Evolutionary conservation across 2,329 filamentous ascomycete genomes (phyloP), one percentile per base, ranked within the genome.

Genomic region (Fusarium stilboides): DNA sequence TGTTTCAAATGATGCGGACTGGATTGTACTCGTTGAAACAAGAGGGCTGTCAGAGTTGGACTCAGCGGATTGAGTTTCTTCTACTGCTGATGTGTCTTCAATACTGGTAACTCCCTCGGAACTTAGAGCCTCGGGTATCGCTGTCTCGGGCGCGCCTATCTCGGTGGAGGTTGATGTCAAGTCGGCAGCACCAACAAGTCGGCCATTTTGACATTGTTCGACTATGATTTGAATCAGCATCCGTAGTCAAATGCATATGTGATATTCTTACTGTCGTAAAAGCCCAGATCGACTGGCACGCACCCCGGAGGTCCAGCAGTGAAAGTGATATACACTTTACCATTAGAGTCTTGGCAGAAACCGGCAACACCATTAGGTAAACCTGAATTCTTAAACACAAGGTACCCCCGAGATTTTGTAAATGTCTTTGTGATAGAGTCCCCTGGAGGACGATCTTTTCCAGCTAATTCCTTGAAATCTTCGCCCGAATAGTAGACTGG

Each of bases 371-470:
- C n/a, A 5, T 19, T 34, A 7, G 28, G 42, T 3, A 60, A 2
- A 6, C 17, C n/a, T 1, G 31, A 15, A 7, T 37, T 28, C 14
- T 9, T 19, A 7, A 60, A 39, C 12, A n/a, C n/a, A 4, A 60
- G 28, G 14, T 9, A 4, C 14, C 9, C 14, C 1, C 52, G 28
- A 13, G 26, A 4, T 0, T 15, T 19, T 8, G 6, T 1, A 4
- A 57, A 57, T 2, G 31, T 33, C 6, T 3, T 46, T 0, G 34
- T 36, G 1, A 47, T 33, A 14, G 57, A 13, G 9, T 13, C 57
- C 7, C 1, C 7, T 0, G 39, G 8, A 1, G 33, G 39, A 8
- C 4, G 26, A 4, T 1, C 57, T 9, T 7, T 4, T 6, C 22
- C 26, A 5, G 4, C 5, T 5, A 60, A 19, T 4, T 40, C 57